Base-by-base conservation (phyloP, 2,329 filamentous ascomycete genomes). In the Aspergillus terreus region DNA sequence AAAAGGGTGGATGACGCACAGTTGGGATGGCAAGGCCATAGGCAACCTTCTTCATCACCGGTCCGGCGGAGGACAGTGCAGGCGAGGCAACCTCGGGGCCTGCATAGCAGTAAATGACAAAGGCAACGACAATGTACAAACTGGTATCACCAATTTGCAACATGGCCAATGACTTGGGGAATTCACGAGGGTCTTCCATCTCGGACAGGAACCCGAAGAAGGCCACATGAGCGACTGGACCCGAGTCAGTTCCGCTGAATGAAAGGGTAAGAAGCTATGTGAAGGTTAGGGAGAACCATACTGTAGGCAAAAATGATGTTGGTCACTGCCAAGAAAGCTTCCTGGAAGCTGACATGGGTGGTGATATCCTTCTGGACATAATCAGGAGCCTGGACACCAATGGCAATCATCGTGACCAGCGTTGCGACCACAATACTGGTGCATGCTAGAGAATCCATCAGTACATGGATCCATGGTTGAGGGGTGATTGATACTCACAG, bases 291-390 rank as follows among this genome's bases (percentile, higher is more conserved):
- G 19, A 11, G 25, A 23, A 6, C 3, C 60, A 10, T 59, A 66
- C 82, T 76, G 71, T 85, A 90, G 50, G 86, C 85, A 52, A 90
- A 83, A 50, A 87, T 76, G 51, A 90, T 88, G 71, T 88, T 88
- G 60, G 76, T 78, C 49, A 86, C 77, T 11, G 82, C 78, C 43
- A 83, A 75, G 61, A 86, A 85, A 11, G 74, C 82, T 17, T 80
- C 74, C 25, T 75, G 71, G 52, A 86, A 76, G 23, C 65, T 70
- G 2, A 79, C 61, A 2, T 73, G 58, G 9, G 66, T 67, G 4
- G 71, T 69, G 11, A 66, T 65, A n/a, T 70, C 58, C 33, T 72
- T 64, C 4, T 64, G 62, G 9, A 66, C 62, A 27, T 65, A 55
- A 25, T 70, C 66, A 15, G 75, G 76, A 38, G 73, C 74, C 42